Evolutionary conservation across 495 filamentous ascomycete genomes (phyloP).

Genomic region (Amphirosellinia nigrospora): DNA sequence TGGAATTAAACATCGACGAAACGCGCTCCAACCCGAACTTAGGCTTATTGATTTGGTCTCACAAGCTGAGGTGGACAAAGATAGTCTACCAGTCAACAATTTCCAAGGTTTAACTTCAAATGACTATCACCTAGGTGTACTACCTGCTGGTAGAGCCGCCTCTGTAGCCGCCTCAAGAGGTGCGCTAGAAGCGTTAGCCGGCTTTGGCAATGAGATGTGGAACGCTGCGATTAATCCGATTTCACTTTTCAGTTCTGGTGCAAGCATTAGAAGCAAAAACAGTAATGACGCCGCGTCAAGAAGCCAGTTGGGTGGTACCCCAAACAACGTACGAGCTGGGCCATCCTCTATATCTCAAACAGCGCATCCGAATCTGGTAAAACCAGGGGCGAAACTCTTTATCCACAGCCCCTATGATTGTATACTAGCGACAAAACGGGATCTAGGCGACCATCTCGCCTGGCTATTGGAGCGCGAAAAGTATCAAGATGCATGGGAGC

Average conservation of each 20-base stretch:
- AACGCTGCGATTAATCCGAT: slow-evolving; percentile 85
- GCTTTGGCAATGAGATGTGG: slow-evolving; percentile 67
- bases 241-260: slow-evolving; percentile 82
- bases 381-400: slow-evolving; percentile 87
- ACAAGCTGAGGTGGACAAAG: slow-evolving; percentile 76
- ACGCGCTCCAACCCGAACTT: slow-evolving; percentile 83
- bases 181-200: slow-evolving; percentile 68
- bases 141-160: slow-evolving; percentile 73
- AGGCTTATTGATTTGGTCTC: slow-evolving; percentile 86
- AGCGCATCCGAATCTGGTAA: slow-evolving; percentile 55
- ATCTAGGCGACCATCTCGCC: slow-evolving; percentile 78
- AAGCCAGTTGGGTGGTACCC: slow-evolving; percentile 33
- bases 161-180: slow-evolving; percentile 67
- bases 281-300: slow-evolving; percentile 58
- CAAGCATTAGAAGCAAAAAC: slow-evolving; percentile 76
- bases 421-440: slow-evolving; percentile 82
- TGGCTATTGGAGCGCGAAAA: slow-evolving; percentile 82
- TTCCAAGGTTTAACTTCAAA: slow-evolving; percentile 85
- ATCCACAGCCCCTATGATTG: slow-evolving; percentile 97
- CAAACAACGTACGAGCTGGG: slow-evolving; percentile 37
- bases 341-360: slow-evolving; percentile 27
- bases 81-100: slow-evolving; percentile 80
- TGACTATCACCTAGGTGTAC: slow-evolving; percentile 87
- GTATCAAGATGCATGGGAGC: slow-evolving; percentile 85
- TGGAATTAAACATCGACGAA: slow-evolving; percentile 69